These are phyloP conservation scores for Citrus inodora DNA, from an alignment of 345 rosid genomes.

Conservation along the genomic window DNA sequence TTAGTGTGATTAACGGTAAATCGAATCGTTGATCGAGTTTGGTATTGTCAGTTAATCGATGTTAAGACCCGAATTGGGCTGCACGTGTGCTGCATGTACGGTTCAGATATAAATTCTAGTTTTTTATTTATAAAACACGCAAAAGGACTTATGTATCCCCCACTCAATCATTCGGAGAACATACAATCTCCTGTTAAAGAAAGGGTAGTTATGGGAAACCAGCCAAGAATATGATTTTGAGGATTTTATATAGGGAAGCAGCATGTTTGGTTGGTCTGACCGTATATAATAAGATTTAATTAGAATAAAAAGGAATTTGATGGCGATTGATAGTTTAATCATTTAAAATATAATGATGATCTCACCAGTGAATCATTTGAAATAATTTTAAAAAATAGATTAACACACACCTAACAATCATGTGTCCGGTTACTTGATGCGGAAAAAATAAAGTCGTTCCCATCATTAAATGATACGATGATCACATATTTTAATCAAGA, in stretches of 20 bases:
- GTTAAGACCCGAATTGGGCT: constrained; percentile 22
- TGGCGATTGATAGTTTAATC: constrained; percentile 25
- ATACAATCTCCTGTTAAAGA: fast-evolving
- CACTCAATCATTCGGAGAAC: not conserved
- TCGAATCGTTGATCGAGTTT: constrained; percentile 15
- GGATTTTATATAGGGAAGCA: constrained; percentile 9
- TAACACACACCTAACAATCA: not conserved
- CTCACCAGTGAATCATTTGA: constrained; percentile 1
- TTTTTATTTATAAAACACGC: not conserved
- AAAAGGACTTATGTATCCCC: constrained; percentile 1
- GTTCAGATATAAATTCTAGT: not conserved
- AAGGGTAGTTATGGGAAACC: constrained; percentile 19
- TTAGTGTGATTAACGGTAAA: constrained; percentile 15
- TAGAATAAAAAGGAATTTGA: constrained; percentile 17
- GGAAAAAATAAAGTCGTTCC: constrained; percentile 27
- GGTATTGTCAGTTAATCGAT: constrained; percentile 22
- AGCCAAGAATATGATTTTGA: not conserved
- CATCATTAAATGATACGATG: constrained; percentile 14
- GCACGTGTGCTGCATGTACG: constrained; percentile 31
- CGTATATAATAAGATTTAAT: not conserved
- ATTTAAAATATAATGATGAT: constrained; percentile 17
- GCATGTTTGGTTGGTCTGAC: constrained; percentile 38
- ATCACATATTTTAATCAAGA: not conserved
- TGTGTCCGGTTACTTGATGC: constrained; percentile 15
- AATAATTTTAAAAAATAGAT: not conserved